phyloP scores from a whole-genome alignment of 139 green algal species.

The Limnomonas spitsbergensis region DNA sequence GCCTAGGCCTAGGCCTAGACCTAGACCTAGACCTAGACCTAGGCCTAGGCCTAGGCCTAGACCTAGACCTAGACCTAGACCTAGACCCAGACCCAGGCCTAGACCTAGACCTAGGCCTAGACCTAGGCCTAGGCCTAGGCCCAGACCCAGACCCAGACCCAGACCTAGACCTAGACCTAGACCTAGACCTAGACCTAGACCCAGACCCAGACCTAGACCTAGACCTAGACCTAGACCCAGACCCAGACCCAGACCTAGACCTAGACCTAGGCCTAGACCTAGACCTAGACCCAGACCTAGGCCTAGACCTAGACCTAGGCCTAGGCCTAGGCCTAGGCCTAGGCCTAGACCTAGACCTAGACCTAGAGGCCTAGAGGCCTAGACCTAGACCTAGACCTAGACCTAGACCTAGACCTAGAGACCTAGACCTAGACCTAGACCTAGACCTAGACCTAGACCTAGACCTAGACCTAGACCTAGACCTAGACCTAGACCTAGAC shows the following conservation, averaged over 20 bases:
- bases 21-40: conserved; percentile 3
- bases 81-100: conserved; percentile 10
- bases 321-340: background rate
- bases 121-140: conserved; percentile 9
- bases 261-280: background rate
- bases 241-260: background rate
- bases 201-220: conserved; percentile 3
- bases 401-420: no score
- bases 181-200: conserved; percentile 4
- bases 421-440: no score
- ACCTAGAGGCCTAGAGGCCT: no score
- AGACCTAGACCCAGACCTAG: conserved; percentile 9
- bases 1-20: background rate
- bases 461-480: conserved; percentile 4
- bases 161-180: background rate
- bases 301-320: conserved; percentile 7
- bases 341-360: no score
- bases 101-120: conserved; percentile 6
- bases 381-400: no score
- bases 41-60: conserved; percentile 12
- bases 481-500: conserved; percentile 4
- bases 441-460: no score
- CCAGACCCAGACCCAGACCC: conserved; percentile 3
- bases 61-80: background rate
- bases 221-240: background rate